Percentiles rank a stretch among this genome's conserved stretches.
Conservation (phyloP, 768 basidiomycete genomes). For the Amanita rubescens region DNA sequence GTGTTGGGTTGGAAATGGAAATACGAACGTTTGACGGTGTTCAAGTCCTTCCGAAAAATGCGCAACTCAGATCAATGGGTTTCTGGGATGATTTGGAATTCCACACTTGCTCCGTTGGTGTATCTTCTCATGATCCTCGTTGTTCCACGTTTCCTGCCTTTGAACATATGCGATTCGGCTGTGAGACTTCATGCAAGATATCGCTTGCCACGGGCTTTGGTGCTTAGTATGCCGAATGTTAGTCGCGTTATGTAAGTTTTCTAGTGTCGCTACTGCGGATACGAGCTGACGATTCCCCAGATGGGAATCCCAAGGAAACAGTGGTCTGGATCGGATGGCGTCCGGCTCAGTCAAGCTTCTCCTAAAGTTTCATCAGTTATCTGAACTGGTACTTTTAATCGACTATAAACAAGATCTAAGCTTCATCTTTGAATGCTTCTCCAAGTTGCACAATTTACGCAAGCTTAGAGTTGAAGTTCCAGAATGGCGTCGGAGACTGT, state of each 20-base stretch:
- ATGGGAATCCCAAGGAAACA: background rate
- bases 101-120: background rate
- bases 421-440: background rate
- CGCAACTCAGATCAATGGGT: too few relatives aligned
- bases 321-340: background rate
- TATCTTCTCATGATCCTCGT: background rate
- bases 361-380: background rate
- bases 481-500: too few relatives aligned
- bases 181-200: background rate
- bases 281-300: background rate
- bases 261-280: too few relatives aligned
- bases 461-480: background rate
- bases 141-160: background rate
- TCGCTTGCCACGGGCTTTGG: background rate
- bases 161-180: background rate
- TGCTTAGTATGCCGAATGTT: background rate
- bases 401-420: background rate
- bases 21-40: background rate
- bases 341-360: background rate
- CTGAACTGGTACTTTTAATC: background rate
- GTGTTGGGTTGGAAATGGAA: background rate
- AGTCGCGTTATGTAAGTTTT: background rate
- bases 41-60: constrained; percentile 2
- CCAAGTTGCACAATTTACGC: background rate
- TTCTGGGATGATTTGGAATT: too few relatives aligned